Conservation (phyloP, 2,329 filamentous ascomycete species). For the Mollisiaceae sp. region DNA sequence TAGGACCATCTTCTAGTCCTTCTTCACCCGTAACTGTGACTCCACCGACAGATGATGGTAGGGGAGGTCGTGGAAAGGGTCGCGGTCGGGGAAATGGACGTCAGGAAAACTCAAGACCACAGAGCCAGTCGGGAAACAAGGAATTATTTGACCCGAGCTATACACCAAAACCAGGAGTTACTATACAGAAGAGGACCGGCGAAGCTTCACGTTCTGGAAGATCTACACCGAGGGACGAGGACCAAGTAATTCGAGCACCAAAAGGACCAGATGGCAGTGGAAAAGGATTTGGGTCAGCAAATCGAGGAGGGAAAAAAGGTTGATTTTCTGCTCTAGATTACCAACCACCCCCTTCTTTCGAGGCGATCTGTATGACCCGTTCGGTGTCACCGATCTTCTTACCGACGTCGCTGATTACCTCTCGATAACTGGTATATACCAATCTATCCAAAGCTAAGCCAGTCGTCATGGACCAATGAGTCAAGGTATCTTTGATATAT, state of each 20-base stretch:
- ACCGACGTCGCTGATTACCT: slow-evolving; percentile 94
- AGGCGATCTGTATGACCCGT: slow-evolving; percentile 84
- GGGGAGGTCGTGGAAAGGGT: slow-evolving; percentile 55
- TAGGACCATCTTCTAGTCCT: slow-evolving; percentile 67
- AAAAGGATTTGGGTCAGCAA: slow-evolving; percentile 76
- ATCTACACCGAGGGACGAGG: slow-evolving; percentile 60
- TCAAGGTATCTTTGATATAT: slow-evolving; percentile 70
- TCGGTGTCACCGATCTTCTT: slow-evolving; percentile 76
- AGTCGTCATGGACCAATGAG: slow-evolving; percentile 77
- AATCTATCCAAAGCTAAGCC: slow-evolving; percentile 74
- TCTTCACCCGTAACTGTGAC: slow-evolving; percentile 68
- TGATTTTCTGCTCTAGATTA: slow-evolving; percentile 56
- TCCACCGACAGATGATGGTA: slow-evolving; percentile 60
- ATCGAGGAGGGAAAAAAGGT: slow-evolving; percentile 61
- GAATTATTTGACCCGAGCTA: slow-evolving; percentile 83
- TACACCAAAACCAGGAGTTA: slow-evolving; percentile 64
- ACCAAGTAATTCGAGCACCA: slow-evolving; percentile 74
- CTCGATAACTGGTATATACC: slow-evolving; percentile 84
- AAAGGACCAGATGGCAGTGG: slow-evolving; percentile 79
- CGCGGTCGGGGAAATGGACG: slow-evolving; percentile 48
- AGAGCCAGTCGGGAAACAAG: slow-evolving; percentile 46
- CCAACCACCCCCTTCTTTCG: slow-evolving; percentile 94
- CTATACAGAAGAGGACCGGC: slow-evolving; percentile 50
- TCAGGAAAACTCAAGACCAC: slow-evolving; percentile 44
- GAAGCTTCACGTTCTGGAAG: slow-evolving; percentile 49